Evolutionary conservation across 1,139 yeast genomes (phyloP).

Genomic region (Sugiyamaella paludigena): DNA sequence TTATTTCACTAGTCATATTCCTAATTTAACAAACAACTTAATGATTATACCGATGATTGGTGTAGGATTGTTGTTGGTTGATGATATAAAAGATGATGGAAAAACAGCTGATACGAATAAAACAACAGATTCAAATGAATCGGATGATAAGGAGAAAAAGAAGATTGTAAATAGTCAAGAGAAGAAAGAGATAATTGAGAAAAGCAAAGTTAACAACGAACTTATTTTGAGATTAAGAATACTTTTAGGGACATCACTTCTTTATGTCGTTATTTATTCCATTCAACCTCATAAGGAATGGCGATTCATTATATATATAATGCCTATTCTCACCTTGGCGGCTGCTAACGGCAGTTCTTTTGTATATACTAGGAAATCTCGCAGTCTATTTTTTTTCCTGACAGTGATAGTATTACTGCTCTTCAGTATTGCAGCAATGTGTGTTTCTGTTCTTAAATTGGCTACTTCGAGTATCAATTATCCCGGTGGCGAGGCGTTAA

Average conservation of each 20-base stretch:
- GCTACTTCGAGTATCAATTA: conserved; percentile 71
- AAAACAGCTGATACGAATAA: neutral
- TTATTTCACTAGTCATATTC: conserved; percentile 61
- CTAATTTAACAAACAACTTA: conserved; percentile 60
- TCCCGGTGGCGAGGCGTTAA: conserved; percentile 83
- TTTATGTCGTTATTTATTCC: conserved; percentile 63
- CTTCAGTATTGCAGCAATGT: conserved; percentile 40
- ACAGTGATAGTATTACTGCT: conserved; percentile 28
- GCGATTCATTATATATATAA: conserved; percentile 77
- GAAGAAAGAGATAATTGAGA: conserved; percentile 26
- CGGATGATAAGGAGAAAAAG: too few relatives aligned
- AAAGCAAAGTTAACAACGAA: conserved; percentile 27
- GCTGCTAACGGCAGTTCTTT: conserved; percentile 63
- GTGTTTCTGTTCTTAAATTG: conserved; percentile 52
- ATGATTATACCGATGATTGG: conserved; percentile 48
- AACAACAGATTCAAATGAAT: neutral
- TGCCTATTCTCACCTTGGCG: conserved; percentile 64
- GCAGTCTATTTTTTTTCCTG: neutral
- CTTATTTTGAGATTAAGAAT: conserved; percentile 36
- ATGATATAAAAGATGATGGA: neutral
- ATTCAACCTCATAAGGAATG: conserved; percentile 92
- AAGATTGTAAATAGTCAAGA: too few relatives aligned
- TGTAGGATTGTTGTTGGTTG: conserved; percentile 40
- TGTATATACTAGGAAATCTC: conserved; percentile 12
- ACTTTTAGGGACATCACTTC: conserved; percentile 47